Evolutionary conservation across 2,329 filamentous ascomycete species (phyloP).

Genomic region (Fusarium irregulare): DNA sequence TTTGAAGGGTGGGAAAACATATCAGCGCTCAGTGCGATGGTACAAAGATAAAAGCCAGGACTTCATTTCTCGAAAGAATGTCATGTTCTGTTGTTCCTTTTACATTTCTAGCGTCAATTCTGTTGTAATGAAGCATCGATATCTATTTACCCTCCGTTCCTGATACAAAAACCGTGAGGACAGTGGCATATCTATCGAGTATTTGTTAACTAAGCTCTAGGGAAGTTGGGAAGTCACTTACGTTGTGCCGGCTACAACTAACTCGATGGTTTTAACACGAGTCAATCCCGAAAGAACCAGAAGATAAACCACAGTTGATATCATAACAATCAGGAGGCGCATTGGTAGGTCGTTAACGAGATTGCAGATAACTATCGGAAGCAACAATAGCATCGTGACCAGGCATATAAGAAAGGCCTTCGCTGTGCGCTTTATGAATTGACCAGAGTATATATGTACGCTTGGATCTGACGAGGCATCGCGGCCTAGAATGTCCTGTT

Average conservation of each 20-base stretch:
- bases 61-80: too few relatives aligned
- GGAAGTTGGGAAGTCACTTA: rapidly evolving
- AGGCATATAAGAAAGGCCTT: not conserved
- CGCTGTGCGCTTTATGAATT: not conserved
- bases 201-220: rapidly evolving
- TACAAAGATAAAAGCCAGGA: too few relatives aligned
- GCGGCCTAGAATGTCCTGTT: not conserved
- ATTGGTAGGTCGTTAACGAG: not conserved
- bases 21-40: too few relatives aligned
- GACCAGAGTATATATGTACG: constrained; percentile 5
- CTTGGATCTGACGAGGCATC: not conserved
- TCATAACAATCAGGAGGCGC: not conserved
- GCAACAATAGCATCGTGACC: not conserved
- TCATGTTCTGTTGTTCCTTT: too few relatives aligned
- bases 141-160: not conserved
- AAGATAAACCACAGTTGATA: constrained; percentile 5
- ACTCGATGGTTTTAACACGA: not conserved
- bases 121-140: too few relatives aligned
- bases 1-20: too few relatives aligned
- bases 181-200: not conserved
- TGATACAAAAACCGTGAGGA: constrained; percentile 9
- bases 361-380: constrained; percentile 10
- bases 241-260: constrained; percentile 5
- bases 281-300: not conserved
- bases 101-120: too few relatives aligned